Base-by-base conservation (phyloP, 140 eudicot species). In the Flaveria floridana region DNA sequence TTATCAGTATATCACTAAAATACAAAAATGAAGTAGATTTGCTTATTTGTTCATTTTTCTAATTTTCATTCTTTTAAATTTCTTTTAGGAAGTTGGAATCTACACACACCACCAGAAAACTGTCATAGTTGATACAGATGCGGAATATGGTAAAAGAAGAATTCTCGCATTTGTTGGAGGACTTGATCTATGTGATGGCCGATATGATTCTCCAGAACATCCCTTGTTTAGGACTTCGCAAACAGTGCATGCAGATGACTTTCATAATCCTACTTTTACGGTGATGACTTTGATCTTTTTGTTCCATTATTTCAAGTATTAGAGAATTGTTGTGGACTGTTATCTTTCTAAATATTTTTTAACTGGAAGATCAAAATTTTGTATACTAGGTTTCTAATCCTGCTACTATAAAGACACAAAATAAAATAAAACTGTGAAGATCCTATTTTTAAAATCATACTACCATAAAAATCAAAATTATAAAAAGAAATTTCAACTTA, bases 91-190 rank as follows among this genome's bases (percentile, higher is more conserved):
- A 82, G 86, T 63, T 78, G 80, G 77, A 30, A 80, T 93, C 39
- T 93, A 89, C 75, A 93, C 98, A 9, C 98, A 93, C 82, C 98
- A 93, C 69, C 98, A 93, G 87, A 93, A 93, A 82, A 93, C 96
- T 3, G 97, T 94, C 71, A 79, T 94, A 41, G 92, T 94, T 11
- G 99, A 94, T 85, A 88, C 97, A 18, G 99, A 94, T 83, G 95
- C 96, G 28, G 99, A 97, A 56, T 78, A 84, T 55, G 84, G 81
- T 76, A 85, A 77, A 85, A 90, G 91, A 81, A 88, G 81, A 87
- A 88, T 94, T 21, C 13, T 85, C 67, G 88, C 99, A 7, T 94
- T 94, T 83, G 78, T 94, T 34, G 99, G 99, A 23, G 99, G 99
- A 19, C 90, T 94, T 13, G 99, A 94, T 47, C 70, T 94, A 53